Evolutionary conservation across 495 filamentous ascomycete genomes (phyloP), one percentile per base, ranked within the genome.

Genomic region (Neurospora terricola): DNA sequence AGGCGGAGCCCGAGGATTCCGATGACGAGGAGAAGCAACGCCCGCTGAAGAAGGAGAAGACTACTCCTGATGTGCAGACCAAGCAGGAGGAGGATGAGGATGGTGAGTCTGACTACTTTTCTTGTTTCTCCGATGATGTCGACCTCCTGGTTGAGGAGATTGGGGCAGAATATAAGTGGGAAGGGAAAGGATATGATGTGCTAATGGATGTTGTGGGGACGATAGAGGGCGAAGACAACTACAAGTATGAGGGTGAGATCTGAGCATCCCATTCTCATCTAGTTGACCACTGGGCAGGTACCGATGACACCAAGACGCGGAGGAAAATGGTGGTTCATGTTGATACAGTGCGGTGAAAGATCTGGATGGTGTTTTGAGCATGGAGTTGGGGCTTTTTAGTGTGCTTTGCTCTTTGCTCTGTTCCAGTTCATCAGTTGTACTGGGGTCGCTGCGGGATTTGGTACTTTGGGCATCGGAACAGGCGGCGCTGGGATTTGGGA

Each of bases 61-160:
- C 54, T 6, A 34, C 54, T 34, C 54, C 54, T 66, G 54, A 66
- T 3, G 12, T 9, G 48, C 21, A 27, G 11, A 59, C 48, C 48
- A 59, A 59, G 48, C 48, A 66, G 54, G 54, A 66, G 27, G 27
- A 66, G 2, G 27, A 1, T 16, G 54, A 66, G 6, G 54, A 66
- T 66, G 54, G 54, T 66, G 54, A 66, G 78, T 48, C 71, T 77
- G 77, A 80, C 78, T 48, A 69, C 69, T 62, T 71, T 30, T 69
- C 42, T 62, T 70, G 9, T 48, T 38, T 42, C 66, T 43, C 23
- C 37, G 38, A 66, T 12, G 54, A 66, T 66, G 30, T 34, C 14
- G 54, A 66, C 4, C 43, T 48, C 7, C 18, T 45, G 18, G 42
- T 43, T 21, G 42, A 45, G 7, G 42, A 45, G 5, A 21, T n/a